These are phyloP conservation scores for Lasiodiplodia theobromae DNA, from an alignment of 2,329 filamentous ascomycete genomes.

Conservation along the genomic window DNA sequence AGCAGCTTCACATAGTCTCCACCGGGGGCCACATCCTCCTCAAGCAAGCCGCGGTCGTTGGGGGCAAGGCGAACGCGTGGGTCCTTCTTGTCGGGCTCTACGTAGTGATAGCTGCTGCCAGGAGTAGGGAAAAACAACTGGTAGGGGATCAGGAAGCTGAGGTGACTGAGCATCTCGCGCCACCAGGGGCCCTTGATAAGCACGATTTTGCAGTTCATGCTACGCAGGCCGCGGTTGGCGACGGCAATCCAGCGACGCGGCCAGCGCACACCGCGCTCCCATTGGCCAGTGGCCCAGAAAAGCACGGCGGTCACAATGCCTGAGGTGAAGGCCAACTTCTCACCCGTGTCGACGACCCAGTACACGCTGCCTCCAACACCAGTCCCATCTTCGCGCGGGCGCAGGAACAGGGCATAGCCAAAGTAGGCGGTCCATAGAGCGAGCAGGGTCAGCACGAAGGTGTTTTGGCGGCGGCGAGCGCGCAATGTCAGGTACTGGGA, in stretches of 20 bases:
- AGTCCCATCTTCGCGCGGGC: constrained; percentile 92
- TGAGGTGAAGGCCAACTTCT: constrained; percentile 91
- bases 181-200: constrained; percentile 84
- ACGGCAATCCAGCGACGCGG: constrained; percentile 88
- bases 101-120: constrained; percentile 76
- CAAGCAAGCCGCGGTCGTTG: constrained; percentile 66
- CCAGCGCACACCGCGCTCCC: constrained; percentile 94
- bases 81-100: constrained; percentile 66
- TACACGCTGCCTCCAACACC: constrained; percentile 94
- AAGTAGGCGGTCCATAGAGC: constrained; percentile 83
- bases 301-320: constrained; percentile 86
- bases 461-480: constrained; percentile 86
- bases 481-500: constrained; percentile 92
- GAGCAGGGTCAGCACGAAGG: constrained; percentile 85
- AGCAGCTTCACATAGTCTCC: constrained; percentile 92
- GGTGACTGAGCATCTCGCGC: constrained; percentile 75
- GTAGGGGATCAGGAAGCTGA: constrained; percentile 80
- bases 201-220: constrained; percentile 96
- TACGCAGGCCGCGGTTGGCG: constrained; percentile 86
- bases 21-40: constrained; percentile 88
- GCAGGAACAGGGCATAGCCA: constrained; percentile 88
- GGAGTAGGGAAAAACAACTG: constrained; percentile 71
- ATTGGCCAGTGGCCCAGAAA: constrained; percentile 94
- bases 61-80: constrained; percentile 34
- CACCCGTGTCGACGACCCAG: constrained; percentile 89